Evolutionary conservation across 2,329 filamentous ascomycete genomes (phyloP), one percentile per base, ranked within the genome.

Genomic region (Beauveria asiatica): DNA sequence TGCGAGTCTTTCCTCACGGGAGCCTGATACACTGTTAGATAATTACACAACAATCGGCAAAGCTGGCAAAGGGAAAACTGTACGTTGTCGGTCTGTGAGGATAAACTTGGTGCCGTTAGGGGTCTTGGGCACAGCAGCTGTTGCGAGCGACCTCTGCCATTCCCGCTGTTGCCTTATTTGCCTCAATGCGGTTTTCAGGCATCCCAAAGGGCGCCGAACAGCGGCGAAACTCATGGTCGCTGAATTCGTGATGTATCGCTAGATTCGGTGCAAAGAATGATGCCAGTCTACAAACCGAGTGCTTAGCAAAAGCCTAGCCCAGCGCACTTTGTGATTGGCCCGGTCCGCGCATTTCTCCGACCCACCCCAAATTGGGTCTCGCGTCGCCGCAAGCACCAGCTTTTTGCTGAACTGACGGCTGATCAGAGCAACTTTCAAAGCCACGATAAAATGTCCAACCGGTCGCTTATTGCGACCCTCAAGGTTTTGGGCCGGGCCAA

Each of bases 171-270:
- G 80, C 63, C 83, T 77, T 51, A 80, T 74, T 69, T 83, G 80
- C 64, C 86, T 79, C 67, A 90, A 70, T 42, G 83, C 75, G 33
- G 83, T 77, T 74, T 88, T 89, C 71, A 89, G 83, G 74, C 84
- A 87, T 79, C 84, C 83, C 70, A 89, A 74, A 63, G 88, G 87
- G 82, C 88, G 85, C 75, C 83, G 75, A 69, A 80, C 69, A 62
- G 81, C 74, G 65, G 83, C 78, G 65, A 82, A 79, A 80, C 90
- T 91, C 78, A 80, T 83, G 64, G 68, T 75, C 68, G 62, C 60
- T 62, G 62, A 39, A 48, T 57, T 61, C n/a, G 55, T 46, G 33
- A 42, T 33, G 50, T 49, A 33, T 41, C 41, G 48, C 27, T 25
- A 49, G 23, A 54, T 62, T 45, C 65, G 64, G 58, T 19, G 13